Evolutionary conservation across 768 basidiomycete species (phyloP).

Genomic region (Leucocoprinus leucothites): DNA sequence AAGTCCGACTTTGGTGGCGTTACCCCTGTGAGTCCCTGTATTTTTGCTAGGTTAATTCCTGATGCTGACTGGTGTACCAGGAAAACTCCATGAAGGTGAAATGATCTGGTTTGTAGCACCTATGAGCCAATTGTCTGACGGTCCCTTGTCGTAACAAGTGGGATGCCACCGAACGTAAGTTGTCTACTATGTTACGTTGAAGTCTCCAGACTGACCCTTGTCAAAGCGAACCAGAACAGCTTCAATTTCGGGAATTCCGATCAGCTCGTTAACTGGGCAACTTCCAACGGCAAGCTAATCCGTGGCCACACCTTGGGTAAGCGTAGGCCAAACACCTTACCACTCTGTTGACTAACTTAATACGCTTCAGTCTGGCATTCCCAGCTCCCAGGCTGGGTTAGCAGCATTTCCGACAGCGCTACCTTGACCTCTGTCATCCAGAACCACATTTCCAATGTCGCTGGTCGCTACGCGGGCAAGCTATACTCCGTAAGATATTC

Average conservation of each 20-base stretch:
- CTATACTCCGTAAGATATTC: conserved; percentile 23
- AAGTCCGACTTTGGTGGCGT: too few species aligned
- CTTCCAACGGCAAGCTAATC: conserved; percentile 34
- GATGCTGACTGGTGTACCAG: conserved; percentile 19
- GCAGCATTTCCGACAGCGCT: conserved; percentile 23
- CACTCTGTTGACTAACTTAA: not conserved
- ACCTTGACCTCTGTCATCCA: conserved; percentile 11
- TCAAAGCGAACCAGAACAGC: conserved; percentile 25
- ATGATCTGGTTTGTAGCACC: too few species aligned
- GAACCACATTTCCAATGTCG: conserved; percentile 17
- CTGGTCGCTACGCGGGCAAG: conserved; percentile 35
- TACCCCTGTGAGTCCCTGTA: not conserved
- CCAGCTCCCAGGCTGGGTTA: conserved; percentile 33
- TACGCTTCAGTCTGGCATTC: conserved; percentile 21
- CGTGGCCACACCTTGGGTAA: conserved; percentile 37
- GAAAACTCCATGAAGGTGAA: conserved; percentile 43
- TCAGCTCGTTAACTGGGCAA: conserved; percentile 36
- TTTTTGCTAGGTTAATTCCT: conserved; percentile 25
- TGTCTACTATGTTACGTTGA: not conserved
- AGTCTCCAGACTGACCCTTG: not conserved
- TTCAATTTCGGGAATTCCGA: conserved; percentile 35
- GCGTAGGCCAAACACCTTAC: not conserved
- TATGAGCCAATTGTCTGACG: not conserved
- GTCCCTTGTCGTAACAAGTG: conserved; percentile 19
- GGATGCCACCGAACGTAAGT: conserved; percentile 36